phyloP scores from a whole-genome alignment of 2,329 filamentous ascomycete genomes.

The Elsinoe ampelina region DNA sequence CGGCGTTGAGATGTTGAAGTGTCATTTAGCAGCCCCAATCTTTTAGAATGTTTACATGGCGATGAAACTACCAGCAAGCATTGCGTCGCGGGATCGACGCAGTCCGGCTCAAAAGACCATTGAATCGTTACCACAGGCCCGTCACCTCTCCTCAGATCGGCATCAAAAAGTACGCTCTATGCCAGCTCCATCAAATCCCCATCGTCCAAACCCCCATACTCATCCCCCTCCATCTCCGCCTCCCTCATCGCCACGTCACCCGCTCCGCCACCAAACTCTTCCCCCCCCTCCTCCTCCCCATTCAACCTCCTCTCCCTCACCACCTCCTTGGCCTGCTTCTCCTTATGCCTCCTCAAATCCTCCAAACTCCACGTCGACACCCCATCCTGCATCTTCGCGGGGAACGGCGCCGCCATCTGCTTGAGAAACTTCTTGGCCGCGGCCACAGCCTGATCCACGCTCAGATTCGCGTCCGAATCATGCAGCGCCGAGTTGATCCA shows the following conservation, averaged over 20 bases:
- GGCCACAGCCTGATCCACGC: slow-evolving; percentile 89
- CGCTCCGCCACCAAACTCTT: slow-evolving; percentile 21
- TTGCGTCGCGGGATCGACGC: not conserved
- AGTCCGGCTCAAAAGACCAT: not conserved
- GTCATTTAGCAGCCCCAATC: too few species aligned
- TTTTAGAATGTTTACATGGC: too few species aligned
- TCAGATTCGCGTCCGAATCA: slow-evolving; percentile 79
- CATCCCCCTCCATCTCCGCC: slow-evolving; percentile 24
- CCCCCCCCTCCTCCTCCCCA: slow-evolving; percentile 39
- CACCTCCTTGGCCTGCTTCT: slow-evolving; percentile 60
- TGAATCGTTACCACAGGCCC: not conserved
- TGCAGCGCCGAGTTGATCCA: slow-evolving; percentile 89
- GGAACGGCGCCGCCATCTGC: slow-evolving; percentile 87
- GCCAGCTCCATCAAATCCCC: slow-evolving; percentile 31
- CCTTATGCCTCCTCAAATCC: slow-evolving; percentile 69
- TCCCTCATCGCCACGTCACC: slow-evolving; percentile 26
- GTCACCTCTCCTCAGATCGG: not conserved
- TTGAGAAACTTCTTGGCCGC: slow-evolving; percentile 81
- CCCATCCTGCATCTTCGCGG: slow-evolving; percentile 73
- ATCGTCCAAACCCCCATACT: slow-evolving; percentile 27
- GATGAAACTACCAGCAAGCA: too few species aligned
- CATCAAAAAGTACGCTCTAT: not conserved
- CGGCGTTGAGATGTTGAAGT: too few species aligned
- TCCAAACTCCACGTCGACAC: slow-evolving; percentile 83
- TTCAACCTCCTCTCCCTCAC: slow-evolving; percentile 52